Base-by-base conservation (phyloP, 139 green algal species). In the Chlorella ohadii region DNA sequence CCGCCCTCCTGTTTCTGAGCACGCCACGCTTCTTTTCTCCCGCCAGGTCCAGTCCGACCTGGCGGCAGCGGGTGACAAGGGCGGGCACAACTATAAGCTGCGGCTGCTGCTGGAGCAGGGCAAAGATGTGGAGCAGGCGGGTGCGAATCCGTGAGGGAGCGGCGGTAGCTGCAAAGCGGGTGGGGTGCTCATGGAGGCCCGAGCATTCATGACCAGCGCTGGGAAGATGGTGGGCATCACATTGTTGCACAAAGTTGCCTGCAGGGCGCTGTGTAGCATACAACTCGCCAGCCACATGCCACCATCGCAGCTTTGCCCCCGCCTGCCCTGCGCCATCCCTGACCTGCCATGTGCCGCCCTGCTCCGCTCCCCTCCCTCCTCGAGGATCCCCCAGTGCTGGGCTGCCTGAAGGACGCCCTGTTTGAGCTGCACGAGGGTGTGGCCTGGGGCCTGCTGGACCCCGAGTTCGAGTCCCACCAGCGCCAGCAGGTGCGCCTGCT, bases 91-190 rank as follows among this genome's bases (percentile, higher is more conserved):
- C 70, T 36, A 41, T 9, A 84, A 77, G 23, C 39, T 84, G 27
- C 72, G 38, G 34, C 68, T 87, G 82, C 57, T 87, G 34, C 56
- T 87, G 56, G 56, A 87, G 68, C 71, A 87, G 74, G 74, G 74
- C 74, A 81, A 81, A 33, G 74, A 81, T 36, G 74, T 81, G 51
- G 74, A 81, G 55, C 55, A 81, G 34, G 74, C 74, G 31, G 71
- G 71, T 61, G 67, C 23, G 67, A 25, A 12, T 66, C 25, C 22
- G 25, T 33, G 1, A 9, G 59, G 6, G n/a, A n/a, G n/a, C n/a
- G n/a, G n/a, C n/a, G n/a, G n/a, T n/a, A n/a, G n/a, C n/a, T n/a
- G n/a, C n/a, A n/a, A n/a, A n/a, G n/a, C n/a, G n/a, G n/a, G n/a
- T n/a, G n/a, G n/a, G n/a, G n/a, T n/a, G n/a, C n/a, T n/a, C n/a